These are phyloP conservation scores for Physaria fendleri DNA, from an alignment of 345 rosid species.

Conservation along the genomic window DNA sequence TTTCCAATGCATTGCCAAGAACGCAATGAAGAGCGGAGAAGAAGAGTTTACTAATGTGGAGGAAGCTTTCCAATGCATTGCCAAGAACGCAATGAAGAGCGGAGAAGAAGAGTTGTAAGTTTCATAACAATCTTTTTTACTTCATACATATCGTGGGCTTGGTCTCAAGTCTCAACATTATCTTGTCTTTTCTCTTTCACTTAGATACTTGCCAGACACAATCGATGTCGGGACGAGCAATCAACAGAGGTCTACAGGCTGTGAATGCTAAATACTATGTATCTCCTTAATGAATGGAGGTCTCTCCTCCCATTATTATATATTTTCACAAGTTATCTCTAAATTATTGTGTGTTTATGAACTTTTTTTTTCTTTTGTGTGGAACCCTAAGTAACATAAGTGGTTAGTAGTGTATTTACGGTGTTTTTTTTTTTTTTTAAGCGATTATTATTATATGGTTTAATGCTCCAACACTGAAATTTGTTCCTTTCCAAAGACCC, in stretches of 20 bases:
- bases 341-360: background rate
- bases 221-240: constrained; percentile 49
- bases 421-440: background rate
- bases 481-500: background rate
- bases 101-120: constrained; percentile 96
- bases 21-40: constrained; percentile 84
- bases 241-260: constrained; percentile 45
- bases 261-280: constrained; percentile 45
- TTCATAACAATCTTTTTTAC: background rate
- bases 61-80: constrained; percentile 95
- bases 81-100: constrained; percentile 83
- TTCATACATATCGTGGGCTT: background rate
- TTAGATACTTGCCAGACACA: constrained; percentile 60
- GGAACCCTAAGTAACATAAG: background rate
- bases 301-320: background rate
- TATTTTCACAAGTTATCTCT: constrained; percentile 19
- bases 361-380: background rate
- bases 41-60: constrained; percentile 93
- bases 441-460: background rate
- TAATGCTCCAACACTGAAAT: background rate
- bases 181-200: background rate
- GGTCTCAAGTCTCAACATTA: constrained; percentile 2
- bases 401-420: background rate
- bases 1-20: constrained; percentile 89
- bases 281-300: background rate